These are phyloP conservation scores for Meira nashicola DNA, from an alignment of 1,284 basidiomycete genomes.

Conservation along the genomic window DNA sequence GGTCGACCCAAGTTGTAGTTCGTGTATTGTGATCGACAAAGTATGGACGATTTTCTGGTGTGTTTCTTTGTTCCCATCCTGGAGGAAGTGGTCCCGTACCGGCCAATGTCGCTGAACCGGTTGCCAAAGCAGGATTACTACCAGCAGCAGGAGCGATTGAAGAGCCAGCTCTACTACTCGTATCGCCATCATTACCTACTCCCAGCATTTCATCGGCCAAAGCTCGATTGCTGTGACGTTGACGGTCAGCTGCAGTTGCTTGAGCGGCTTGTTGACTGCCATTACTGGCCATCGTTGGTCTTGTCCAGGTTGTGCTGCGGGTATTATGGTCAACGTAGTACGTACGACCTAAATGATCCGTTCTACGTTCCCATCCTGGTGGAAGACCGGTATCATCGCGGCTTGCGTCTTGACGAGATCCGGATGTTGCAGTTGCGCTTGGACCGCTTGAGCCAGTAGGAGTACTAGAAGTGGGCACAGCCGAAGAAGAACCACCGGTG, in stretches of 20 bases:
- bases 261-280: constrained; percentile 39
- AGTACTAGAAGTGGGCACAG: constrained; percentile 4
- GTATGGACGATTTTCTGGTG: constrained; percentile 94
- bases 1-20: constrained; percentile 97
- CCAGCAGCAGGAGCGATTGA: constrained; percentile 31
- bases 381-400: constrained; percentile 60
- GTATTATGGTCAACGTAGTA: constrained; percentile 80
- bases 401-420: constrained; percentile 1
- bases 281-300: constrained; percentile 46
- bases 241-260: constrained; percentile 39
- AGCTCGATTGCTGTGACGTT: constrained; percentile 46
- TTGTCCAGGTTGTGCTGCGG: constrained; percentile 87
- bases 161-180: constrained; percentile 11
- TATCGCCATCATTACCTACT: constrained; percentile 24
- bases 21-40: constrained; percentile 88
- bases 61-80: constrained; percentile 97
- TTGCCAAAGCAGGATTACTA: constrained; percentile 54
- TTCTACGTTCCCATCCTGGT: constrained; percentile 84
- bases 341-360: constrained; percentile 76
- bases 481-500: not conserved
- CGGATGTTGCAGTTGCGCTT: not conserved
- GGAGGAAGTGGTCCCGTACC: constrained; percentile 79
- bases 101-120: constrained; percentile 62
- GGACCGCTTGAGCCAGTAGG: constrained; percentile 17
- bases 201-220: constrained; percentile 53